phyloP scores from a whole-genome alignment of 257 asterid genomes.

The Forsythia viridissima region DNA sequence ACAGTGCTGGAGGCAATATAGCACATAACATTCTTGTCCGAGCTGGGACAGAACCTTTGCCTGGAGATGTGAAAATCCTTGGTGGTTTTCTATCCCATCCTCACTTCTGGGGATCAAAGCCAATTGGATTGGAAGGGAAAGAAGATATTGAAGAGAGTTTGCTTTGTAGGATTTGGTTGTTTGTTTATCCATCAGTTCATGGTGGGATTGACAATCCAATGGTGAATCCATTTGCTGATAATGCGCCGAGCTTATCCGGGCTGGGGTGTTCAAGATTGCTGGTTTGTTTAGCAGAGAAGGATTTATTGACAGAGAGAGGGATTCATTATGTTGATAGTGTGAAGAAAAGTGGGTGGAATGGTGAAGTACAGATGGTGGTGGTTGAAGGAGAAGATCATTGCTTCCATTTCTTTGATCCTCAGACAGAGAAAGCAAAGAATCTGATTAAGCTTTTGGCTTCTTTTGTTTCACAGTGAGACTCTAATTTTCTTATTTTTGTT shows the following conservation, averaged over 20 bases:
- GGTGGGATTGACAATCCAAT: constrained; percentile 35
- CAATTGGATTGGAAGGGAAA: constrained; percentile 18
- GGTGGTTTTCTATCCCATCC: constrained; percentile 44
- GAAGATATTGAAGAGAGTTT: constrained; percentile 7
- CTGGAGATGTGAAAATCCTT: constrained; percentile 27
- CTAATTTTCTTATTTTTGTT: background rate
- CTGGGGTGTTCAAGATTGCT: constrained; percentile 28
- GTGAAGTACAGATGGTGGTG: background rate
- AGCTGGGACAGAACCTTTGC: constrained; percentile 25
- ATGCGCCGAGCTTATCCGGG: constrained; percentile 22
- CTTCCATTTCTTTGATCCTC: background rate
- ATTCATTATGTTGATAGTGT: constrained; percentile 11
- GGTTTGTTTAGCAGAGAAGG: constrained; percentile 33
- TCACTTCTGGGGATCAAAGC: constrained; percentile 27
- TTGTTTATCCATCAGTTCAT: constrained; percentile 27
- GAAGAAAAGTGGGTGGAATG: constrained; percentile 16
- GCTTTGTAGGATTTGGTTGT: constrained; percentile 7
- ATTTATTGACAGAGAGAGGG: constrained; percentile 27
- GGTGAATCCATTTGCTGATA: constrained; percentile 29
- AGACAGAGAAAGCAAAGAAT: background rate
- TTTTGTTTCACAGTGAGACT: background rate
- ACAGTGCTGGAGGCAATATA: constrained; percentile 38
- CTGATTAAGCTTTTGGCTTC: background rate
- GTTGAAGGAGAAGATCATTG: constrained; percentile 12
- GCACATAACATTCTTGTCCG: constrained; percentile 29